Base-by-base conservation (phyloP, 2,329 filamentous ascomycete genomes). In the Trichoderma sp. region DNA sequence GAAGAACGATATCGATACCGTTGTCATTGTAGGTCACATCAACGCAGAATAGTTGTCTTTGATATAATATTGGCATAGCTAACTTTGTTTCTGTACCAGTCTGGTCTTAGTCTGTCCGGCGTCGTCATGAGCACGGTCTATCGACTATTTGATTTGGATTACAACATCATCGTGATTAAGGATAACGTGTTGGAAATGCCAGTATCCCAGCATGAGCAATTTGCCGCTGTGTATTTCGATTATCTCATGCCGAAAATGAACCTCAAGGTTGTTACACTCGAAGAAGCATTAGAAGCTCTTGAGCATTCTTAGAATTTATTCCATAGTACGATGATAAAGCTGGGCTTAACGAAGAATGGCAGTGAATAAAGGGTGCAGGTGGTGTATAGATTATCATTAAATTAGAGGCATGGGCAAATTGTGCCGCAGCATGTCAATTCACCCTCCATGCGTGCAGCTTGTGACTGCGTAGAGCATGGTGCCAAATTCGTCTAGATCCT, bases 401-500 rank as follows among this genome's bases (percentile, higher is more conserved):
- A 43, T 43, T 32, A 30, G 61, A 47, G 8, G 11, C 26, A n/a
- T 43, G 39, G 6, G 3, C 7, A 17, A 47, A 12, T 12, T 20
- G 3, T 30, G 34, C 13, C 17, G 26, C 7, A 28, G 11, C 13
- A 8, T 36, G 11, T 61, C 30, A 43, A 53, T 12, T 32, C 32
- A 81, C 3, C 74, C 76, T 2, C 78, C 81, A 74, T 87, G 83
- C 0, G 84, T 86, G 63, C 80, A 83, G 57, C 80, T 82, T 0
- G 83, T 84, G 0, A 87, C 83, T 0, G 84, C 80, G 73, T 85
- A 88, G 1, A 88, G 64, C 84, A 87, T 85, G 23, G 82, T 86
- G 1, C 87, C 86, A 76, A 84, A 88, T 63, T 87, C 86, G 74
- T 89, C 87, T 1, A 86, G 77, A 17, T 77, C 76, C 66, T 85